phyloP scores from a whole-genome alignment of 2,329 filamentous ascomycete species.

The Aspergillus intermedius region DNA sequence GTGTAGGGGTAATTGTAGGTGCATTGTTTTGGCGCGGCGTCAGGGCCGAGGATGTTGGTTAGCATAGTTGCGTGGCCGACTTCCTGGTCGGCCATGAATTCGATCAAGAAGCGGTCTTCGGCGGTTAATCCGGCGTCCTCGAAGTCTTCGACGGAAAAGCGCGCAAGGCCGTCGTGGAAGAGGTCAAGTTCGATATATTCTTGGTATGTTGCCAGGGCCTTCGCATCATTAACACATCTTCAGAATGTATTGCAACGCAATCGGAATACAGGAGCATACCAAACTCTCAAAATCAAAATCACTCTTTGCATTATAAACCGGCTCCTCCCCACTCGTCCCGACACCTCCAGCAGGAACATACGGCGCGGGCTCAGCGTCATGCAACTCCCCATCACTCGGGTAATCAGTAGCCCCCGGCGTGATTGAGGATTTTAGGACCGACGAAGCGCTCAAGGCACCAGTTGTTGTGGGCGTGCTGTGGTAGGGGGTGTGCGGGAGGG shows the following conservation, averaged over 20 bases:
- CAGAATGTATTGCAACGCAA: no score
- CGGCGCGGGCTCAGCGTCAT: slow-evolving; percentile 60
- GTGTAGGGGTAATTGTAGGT: slow-evolving; percentile 74
- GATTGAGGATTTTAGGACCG: slow-evolving; percentile 47
- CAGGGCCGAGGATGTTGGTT: slow-evolving; percentile 66
- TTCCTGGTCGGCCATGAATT: slow-evolving; percentile 74
- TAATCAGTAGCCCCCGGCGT: slow-evolving; percentile 61
- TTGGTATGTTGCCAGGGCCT: slow-evolving; percentile 66
- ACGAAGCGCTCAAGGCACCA: slow-evolving; percentile 54
- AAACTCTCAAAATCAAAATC: slow-evolving; percentile 81
- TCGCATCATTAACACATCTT: background rate
- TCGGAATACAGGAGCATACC: slow-evolving; percentile 14
- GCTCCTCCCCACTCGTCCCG: slow-evolving; percentile 67
- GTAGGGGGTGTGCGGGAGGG: background rate
- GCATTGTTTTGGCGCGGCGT: slow-evolving; percentile 63
- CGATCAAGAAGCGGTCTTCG: slow-evolving; percentile 63
- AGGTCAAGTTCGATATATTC: slow-evolving; percentile 81
- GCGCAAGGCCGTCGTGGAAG: slow-evolving; percentile 68
- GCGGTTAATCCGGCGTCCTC: slow-evolving; percentile 59
- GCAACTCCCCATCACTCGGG: slow-evolving; percentile 62
- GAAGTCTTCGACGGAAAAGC: slow-evolving; percentile 65
- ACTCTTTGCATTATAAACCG: slow-evolving; percentile 69
- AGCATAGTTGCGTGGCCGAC: slow-evolving; percentile 70
- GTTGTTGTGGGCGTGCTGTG: background rate
- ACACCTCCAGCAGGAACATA: slow-evolving; percentile 67